Conservation (phyloP, 495 filamentous ascomycete genomes). For the Aspergillus incahuasiensis region DNA sequence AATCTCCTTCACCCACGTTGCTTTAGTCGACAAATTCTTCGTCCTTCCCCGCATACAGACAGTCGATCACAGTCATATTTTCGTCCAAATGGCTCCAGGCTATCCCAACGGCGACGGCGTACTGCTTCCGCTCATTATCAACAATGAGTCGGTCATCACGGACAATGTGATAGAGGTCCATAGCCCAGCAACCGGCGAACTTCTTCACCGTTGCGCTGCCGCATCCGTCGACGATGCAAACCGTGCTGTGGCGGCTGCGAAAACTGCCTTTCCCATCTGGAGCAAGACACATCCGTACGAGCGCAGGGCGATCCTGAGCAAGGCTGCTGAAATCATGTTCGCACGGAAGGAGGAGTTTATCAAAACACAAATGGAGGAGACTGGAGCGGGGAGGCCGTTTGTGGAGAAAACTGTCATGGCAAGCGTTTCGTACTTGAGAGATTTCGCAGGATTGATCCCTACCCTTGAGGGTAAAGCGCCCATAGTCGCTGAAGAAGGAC, state of each 20-base stretch:
- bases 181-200: conserved; percentile 58
- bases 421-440: conserved; percentile 57
- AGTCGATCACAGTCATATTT: not conserved
- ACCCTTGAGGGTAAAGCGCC: conserved; percentile 60
- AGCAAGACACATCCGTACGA: conserved; percentile 52
- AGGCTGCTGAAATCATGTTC: conserved; percentile 64
- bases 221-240: conserved; percentile 60
- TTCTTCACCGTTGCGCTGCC: conserved; percentile 56
- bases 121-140: conserved; percentile 66
- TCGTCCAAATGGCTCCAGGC: conserved; percentile 4
- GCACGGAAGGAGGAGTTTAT: conserved; percentile 58
- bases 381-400: conserved; percentile 51
- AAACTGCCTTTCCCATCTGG: conserved; percentile 70
- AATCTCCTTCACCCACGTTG: not conserved
- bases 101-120: conserved; percentile 15
- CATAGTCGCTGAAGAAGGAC: conserved; percentile 45
- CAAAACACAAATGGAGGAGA: conserved; percentile 63
- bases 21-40: not conserved
- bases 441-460: conserved; percentile 64
- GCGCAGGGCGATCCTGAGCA: conserved; percentile 68
- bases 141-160: conserved; percentile 60
- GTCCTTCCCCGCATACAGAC: not conserved
- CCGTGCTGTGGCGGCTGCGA: conserved; percentile 52
- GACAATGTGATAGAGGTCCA: conserved; percentile 61
- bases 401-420: conserved; percentile 59